phyloP scores from a whole-genome alignment of 2,329 filamentous ascomycete species.

The Aspergillus quadricinctus region DNA sequence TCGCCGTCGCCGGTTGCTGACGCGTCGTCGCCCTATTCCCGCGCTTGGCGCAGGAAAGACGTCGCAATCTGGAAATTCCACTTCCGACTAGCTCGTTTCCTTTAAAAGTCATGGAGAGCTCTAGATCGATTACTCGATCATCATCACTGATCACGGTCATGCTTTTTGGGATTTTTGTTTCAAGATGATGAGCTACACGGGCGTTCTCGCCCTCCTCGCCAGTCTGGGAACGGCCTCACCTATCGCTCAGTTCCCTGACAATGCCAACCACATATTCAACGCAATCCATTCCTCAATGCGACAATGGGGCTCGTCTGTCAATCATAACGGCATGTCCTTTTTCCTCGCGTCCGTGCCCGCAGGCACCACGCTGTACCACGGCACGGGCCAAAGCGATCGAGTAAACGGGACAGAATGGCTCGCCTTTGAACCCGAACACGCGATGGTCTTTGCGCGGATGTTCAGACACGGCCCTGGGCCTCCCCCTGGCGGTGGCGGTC shows the following conservation, averaged over 20 bases:
- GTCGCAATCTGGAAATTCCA: not conserved
- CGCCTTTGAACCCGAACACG: slow-evolving; percentile 73
- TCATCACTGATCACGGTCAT: not conserved
- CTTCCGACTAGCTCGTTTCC: not conserved
- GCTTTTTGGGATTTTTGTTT: too few species aligned
- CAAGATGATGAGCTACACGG: not conserved
- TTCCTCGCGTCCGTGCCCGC: slow-evolving; percentile 62
- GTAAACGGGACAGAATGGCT: slow-evolving; percentile 63
- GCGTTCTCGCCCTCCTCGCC: not conserved
- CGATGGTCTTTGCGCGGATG: slow-evolving; percentile 57
- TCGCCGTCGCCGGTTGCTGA: not conserved
- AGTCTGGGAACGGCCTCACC: not conserved
- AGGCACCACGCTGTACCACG: slow-evolving; percentile 66
- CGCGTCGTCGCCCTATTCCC: not conserved
- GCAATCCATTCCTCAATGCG: slow-evolving; percentile 66
- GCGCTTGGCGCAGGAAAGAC: not conserved
- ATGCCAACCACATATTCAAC: slow-evolving; percentile 68
- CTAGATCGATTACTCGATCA: not conserved
- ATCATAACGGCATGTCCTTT: slow-evolving; percentile 72
- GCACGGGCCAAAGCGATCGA: slow-evolving; percentile 43
- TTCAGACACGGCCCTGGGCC: slow-evolving; percentile 9
- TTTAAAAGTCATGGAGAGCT: not conserved
- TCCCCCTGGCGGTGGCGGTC: not conserved
- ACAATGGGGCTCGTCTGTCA: slow-evolving; percentile 68
- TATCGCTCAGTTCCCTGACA: slow-evolving; percentile 22